Evolutionary conservation across 2,329 filamentous ascomycete species (phyloP), one percentile per base, ranked within the genome.

Genomic region (Botrytis byssoidea): DNA sequence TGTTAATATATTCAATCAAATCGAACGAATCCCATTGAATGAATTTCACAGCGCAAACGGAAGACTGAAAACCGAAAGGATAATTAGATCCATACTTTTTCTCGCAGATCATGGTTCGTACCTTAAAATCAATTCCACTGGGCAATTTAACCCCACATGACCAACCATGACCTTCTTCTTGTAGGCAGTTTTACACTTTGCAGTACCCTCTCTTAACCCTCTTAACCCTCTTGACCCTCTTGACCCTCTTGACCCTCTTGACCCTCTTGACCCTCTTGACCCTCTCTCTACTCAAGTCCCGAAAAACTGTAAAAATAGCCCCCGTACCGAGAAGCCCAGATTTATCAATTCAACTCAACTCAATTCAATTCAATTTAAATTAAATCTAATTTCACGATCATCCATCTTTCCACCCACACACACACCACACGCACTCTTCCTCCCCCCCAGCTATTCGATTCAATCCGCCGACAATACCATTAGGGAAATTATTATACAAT

Each of bases 141-240:
- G 48, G 48, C 48, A n/a, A 55, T n/a, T 22, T 8, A 42, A 68
- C 66, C 66, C 66, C 66, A 68, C 66, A 68, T 68, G 63, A 72
- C 59, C 55, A 35, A 25, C 48, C 48, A 55, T 51, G 48, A 51
- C 48, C 48, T 51, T 51, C 48, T 51, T 51, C 48, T n/a, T 7
- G 48, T 51, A 51, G 48, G 48, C 48, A 14, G 4, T 51, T 51
- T 51, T n/a, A 51, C 48, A n/a, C 25, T 51, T 51, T 51, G 25
- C 48, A n/a, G 48, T 55, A 55, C 25, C 48, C 51, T 55, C 51
- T 55, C 40, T 37, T 37, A 8, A 37, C 37, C 37, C 51, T 55
- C 40, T 42, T 16, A 14, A 42, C 40, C 40, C 12, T 37, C 37
- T 37, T 37, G 35, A 37, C 35, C 35, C 6, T 35, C 35, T 37